Evolutionary conservation across 2,329 filamentous ascomycete species (phyloP).

Genomic region (Penicillium sp.): DNA sequence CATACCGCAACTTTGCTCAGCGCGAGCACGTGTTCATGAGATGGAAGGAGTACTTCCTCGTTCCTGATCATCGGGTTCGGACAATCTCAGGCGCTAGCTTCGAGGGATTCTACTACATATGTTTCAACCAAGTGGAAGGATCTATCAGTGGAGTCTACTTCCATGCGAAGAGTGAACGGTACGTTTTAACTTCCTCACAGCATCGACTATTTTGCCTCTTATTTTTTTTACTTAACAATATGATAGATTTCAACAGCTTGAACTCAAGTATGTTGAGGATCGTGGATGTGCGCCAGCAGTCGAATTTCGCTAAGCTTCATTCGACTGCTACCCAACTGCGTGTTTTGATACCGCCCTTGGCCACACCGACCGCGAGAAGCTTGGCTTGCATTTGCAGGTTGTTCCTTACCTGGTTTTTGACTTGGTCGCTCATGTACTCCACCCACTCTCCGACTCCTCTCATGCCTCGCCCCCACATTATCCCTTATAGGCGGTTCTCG

Average conservation of each 20-base stretch:
- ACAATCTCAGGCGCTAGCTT: conserved; percentile 94
- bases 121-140: conserved; percentile 89
- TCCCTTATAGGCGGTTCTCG: not conserved
- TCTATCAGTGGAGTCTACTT: conserved; percentile 94
- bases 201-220: not conserved
- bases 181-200: conserved; percentile 41
- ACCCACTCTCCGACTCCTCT: not conserved
- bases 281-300: conserved; percentile 78
- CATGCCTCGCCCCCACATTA: not conserved
- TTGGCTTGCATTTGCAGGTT: not conserved
- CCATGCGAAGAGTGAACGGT: conserved; percentile 97
- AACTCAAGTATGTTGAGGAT: conserved; percentile 84
- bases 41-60: conserved; percentile 98
- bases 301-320: conserved; percentile 71
- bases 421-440: not conserved
- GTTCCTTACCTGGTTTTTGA: not conserved
- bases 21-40: conserved; percentile 95
- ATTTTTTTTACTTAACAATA: conserved; percentile 10
- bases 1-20: conserved; percentile 68
- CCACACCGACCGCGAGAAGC: conserved; percentile 1
- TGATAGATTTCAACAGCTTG: conserved; percentile 81
- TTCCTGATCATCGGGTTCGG: conserved; percentile 87
- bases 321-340: conserved; percentile 9
- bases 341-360: conserved; percentile 1
- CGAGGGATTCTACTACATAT: conserved; percentile 98